A percentile compares a stretch with the other conserved stretches of the same genome.
Conservation (phyloP, 306 rosid species). For the Fragaria ananassa region DNA sequence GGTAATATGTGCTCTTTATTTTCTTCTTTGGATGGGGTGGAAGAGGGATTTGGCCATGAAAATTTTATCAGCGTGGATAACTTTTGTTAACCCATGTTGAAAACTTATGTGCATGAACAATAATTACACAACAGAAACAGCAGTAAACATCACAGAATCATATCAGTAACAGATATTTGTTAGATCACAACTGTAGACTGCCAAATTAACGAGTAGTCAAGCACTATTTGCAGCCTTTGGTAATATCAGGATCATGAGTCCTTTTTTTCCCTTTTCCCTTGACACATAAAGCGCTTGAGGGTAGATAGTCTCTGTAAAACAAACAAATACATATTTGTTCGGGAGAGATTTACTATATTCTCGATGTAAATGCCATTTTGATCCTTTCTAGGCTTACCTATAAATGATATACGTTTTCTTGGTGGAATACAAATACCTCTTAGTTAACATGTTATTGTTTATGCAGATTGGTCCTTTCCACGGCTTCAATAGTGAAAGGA, state of each 20-base stretch:
- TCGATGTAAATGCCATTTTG: not conserved
- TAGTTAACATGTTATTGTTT: not conserved
- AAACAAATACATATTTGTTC: not conserved
- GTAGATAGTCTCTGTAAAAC: not conserved
- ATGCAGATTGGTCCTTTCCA: constrained; percentile 86
- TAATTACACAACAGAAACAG: not conserved
- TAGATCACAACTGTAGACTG: constrained; percentile 4
- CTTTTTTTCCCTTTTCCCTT: not conserved
- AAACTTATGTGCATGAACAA: not conserved
- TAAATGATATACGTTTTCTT: not conserved
- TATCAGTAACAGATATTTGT: not conserved
- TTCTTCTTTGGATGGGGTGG: not conserved
- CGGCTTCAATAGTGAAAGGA: constrained; percentile 48
- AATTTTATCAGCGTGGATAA: not conserved
- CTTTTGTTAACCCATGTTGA: not conserved
- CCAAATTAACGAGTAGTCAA: not conserved
- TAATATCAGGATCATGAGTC: not conserved
- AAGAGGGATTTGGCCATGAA: not conserved
- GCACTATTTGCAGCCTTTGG: not conserved
- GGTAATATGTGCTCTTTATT: constrained; percentile 39
- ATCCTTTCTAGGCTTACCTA: constrained; percentile 5
- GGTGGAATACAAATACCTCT: not conserved
- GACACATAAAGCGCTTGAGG: not conserved
- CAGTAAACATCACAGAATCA: not conserved
- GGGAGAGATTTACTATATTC: not conserved